phyloP scores from a whole-genome alignment of 352 stramenopile species.

The Phytophthora macrochlamydospora region DNA sequence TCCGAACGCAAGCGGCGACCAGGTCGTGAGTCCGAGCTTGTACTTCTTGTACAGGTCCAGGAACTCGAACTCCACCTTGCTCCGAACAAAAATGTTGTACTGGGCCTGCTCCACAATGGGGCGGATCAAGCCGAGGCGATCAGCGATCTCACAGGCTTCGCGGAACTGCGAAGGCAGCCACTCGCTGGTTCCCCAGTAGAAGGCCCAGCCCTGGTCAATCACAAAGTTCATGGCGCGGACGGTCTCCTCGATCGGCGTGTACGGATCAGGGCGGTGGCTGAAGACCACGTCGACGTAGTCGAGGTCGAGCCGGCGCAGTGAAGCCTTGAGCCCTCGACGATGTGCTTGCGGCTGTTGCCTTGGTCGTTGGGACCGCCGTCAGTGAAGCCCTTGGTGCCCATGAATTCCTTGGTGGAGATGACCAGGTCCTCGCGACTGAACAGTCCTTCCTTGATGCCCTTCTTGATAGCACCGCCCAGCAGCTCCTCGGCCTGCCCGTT shows the following conservation, averaged over 20 bases:
- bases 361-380: conserved; percentile 20
- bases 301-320: conserved; percentile 40
- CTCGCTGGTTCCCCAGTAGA: conserved; percentile 59
- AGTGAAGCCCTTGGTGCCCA: conserved; percentile 16
- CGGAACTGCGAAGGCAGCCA: conserved; percentile 51
- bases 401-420: conserved; percentile 58
- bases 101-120: conserved; percentile 57
- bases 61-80: conserved; percentile 53
- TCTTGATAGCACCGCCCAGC: conserved; percentile 50
- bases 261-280: conserved; percentile 51
- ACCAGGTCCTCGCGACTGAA: conserved; percentile 55
- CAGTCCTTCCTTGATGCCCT: conserved; percentile 33
- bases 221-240: conserved; percentile 66
- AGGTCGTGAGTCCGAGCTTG: conserved; percentile 55
- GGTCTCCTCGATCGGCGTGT: conserved; percentile 62
- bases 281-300: conserved; percentile 63
- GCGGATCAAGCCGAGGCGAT: conserved; percentile 39
- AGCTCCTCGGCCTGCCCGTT: conserved; percentile 15
- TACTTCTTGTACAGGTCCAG: conserved; percentile 46
- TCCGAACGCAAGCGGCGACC: conserved; percentile 43
- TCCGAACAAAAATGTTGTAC: conserved; percentile 63
- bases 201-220: conserved; percentile 56
- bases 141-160: conserved; percentile 22
- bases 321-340: conserved; percentile 47
- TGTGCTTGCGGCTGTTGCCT: conserved; percentile 39